Percentiles rank a stretch among this genome's conserved stretches.
Evolutionary conservation across 164 flowering plant genomes (phyloP).

Genomic region (Saururus chinensis): DNA sequence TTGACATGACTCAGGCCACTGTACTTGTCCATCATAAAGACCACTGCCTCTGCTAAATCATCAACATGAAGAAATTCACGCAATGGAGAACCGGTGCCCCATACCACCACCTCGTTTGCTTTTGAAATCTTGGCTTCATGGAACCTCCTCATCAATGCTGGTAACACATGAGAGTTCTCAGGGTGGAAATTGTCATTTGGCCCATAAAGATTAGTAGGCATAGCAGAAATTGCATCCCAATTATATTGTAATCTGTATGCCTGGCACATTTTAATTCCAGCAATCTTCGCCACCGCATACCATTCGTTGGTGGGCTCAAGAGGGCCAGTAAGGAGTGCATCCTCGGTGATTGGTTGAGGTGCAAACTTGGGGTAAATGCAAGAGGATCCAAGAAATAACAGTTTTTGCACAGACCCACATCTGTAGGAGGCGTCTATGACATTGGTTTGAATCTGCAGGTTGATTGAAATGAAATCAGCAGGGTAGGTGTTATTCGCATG

Average conservation of each 20-base stretch:
- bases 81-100: slow-evolving; percentile 86
- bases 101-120: slow-evolving; percentile 74
- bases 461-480: slow-evolving; percentile 77
- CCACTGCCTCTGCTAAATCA: slow-evolving; percentile 81
- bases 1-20: slow-evolving; percentile 68
- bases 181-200: slow-evolving; percentile 89
- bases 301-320: slow-evolving; percentile 92
- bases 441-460: slow-evolving; percentile 87
- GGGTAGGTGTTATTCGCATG: slow-evolving; percentile 93
- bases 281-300: slow-evolving; percentile 88
- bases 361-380: slow-evolving; percentile 93
- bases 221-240: slow-evolving; percentile 71
- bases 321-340: slow-evolving; percentile 67
- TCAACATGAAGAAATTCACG: slow-evolving; percentile 92
- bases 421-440: slow-evolving; percentile 59
- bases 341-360: slow-evolving; percentile 78
- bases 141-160: slow-evolving; percentile 81
- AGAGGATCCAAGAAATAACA: slow-evolving; percentile 77
- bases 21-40: slow-evolving; percentile 69
- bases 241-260: slow-evolving; percentile 58
- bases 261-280: slow-evolving; percentile 91
- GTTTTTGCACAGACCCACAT: slow-evolving; percentile 46
- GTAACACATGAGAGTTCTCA: slow-evolving; percentile 87
- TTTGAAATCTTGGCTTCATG: slow-evolving; percentile 69
- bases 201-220: slow-evolving; percentile 88